Evolutionary conservation across 495 filamentous ascomycete species (phyloP).

Genomic region (Penicillium coffeae): DNA sequence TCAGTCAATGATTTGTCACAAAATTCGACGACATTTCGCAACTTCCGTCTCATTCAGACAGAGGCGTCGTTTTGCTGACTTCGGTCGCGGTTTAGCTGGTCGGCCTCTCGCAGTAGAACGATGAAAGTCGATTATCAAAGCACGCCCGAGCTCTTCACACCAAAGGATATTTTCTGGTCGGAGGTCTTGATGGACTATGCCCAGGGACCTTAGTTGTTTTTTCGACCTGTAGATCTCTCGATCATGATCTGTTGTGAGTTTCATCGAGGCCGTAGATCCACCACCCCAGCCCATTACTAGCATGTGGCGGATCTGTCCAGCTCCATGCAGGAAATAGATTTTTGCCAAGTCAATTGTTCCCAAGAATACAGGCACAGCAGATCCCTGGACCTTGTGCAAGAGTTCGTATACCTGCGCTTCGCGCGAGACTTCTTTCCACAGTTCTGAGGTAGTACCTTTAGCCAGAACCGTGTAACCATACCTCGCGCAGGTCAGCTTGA

Average conservation of each 20-base stretch:
- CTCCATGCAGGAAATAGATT: slow-evolving; percentile 36
- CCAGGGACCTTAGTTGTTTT: slow-evolving; percentile 16
- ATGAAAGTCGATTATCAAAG: slow-evolving; percentile 34
- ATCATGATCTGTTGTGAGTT: slow-evolving; percentile 9
- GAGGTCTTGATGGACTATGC: slow-evolving; percentile 22
- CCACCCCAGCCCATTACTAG: slow-evolving; percentile 47
- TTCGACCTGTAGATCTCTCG: slow-evolving; percentile 12
- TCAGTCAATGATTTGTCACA: too few relatives aligned
- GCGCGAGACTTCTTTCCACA: slow-evolving; percentile 34
- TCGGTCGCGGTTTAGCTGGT: slow-evolving; percentile 2
- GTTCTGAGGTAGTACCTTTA: slow-evolving; percentile 40
- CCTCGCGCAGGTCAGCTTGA: slow-evolving; percentile 34
- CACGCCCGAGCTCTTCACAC: slow-evolving; percentile 25
- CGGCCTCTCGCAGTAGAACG: slow-evolving; percentile 16
- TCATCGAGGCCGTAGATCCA: slow-evolving; percentile 5
- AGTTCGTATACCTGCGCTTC: slow-evolving; percentile 41
- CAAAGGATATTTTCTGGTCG: slow-evolving; percentile 26
- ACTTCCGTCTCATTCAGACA: slow-evolving; percentile 5
- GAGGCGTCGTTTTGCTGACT: slow-evolving; percentile 11
- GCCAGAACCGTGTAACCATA: slow-evolving; percentile 47
- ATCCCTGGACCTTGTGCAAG: slow-evolving; percentile 35
- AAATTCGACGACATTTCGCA: slow-evolving; percentile 10
- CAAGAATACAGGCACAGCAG: slow-evolving; percentile 40
- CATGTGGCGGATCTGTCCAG: slow-evolving; percentile 43
- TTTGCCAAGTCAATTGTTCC: slow-evolving; percentile 38